These are phyloP conservation scores for Croton laevigatus DNA, from an alignment of 441 rosid genomes.

Conservation along the genomic window DNA sequence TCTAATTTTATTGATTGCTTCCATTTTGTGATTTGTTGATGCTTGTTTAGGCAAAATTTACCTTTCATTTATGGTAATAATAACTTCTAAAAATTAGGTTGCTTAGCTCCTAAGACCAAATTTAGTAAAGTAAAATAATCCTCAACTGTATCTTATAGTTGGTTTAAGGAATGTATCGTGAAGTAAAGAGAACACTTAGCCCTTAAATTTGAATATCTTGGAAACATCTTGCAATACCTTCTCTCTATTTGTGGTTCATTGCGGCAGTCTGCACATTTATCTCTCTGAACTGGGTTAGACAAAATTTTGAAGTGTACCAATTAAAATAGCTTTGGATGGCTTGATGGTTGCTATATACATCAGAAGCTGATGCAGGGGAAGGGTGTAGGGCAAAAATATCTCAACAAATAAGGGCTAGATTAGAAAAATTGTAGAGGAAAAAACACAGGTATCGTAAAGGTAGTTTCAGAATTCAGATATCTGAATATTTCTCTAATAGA, in stretches of 20 bases:
- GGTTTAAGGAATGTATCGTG: neutral
- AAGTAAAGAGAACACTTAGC: neutral
- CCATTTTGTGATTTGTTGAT: neutral
- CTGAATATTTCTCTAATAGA: too few species aligned
- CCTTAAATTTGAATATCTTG: neutral
- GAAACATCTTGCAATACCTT: neutral
- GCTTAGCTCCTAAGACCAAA: neutral
- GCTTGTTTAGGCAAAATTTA: neutral
- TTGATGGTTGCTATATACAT: neutral
- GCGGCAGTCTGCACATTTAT: neutral
- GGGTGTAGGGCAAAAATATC: too few species aligned
- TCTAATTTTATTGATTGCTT: slow-evolving; percentile 1
- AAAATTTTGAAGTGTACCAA: neutral
- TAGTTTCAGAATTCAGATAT: too few species aligned
- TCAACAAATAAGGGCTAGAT: too few species aligned
- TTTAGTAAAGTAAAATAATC: slow-evolving; percentile 4
- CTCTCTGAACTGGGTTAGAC: neutral
- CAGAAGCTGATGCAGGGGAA: too few species aligned
- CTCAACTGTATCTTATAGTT: neutral
- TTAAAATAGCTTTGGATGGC: neutral
- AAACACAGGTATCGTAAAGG: too few species aligned
- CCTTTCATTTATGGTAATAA: slow-evolving; percentile 1
- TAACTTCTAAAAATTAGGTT: slow-evolving; percentile 4
- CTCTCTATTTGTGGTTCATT: neutral
- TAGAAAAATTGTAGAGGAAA: too few species aligned